phyloP scores from a whole-genome alignment of 2,329 filamentous ascomycete genomes.

The Aspergillus candidus region DNA sequence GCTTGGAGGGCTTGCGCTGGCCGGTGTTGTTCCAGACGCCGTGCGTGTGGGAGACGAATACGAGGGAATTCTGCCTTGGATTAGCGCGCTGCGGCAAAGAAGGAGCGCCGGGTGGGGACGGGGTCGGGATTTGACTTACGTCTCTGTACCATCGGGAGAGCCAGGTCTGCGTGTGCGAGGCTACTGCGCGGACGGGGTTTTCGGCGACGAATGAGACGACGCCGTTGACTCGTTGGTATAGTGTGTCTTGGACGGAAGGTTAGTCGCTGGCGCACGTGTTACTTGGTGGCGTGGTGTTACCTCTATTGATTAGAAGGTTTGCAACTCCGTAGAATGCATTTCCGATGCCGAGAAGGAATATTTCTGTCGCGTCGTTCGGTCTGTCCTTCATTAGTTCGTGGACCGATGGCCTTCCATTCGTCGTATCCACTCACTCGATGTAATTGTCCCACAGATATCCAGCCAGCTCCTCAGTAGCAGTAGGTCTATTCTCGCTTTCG shows the following conservation, averaged over 20 bases:
- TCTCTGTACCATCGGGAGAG: constrained; percentile 77
- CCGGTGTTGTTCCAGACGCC: constrained; percentile 66
- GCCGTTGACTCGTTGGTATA: constrained; percentile 62
- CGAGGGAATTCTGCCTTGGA: constrained; percentile 55
- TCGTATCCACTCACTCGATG: constrained; percentile 55
- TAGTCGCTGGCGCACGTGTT: no score
- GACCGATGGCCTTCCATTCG: no score
- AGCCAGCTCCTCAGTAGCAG: constrained; percentile 62
- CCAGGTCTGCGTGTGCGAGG: constrained; percentile 63
- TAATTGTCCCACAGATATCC: constrained; percentile 97
- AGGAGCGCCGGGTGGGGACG: background rate
- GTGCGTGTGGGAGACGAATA: constrained; percentile 72
- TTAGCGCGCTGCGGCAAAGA: constrained; percentile 3
- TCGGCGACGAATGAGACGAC: constrained; percentile 77
- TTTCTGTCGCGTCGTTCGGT: constrained; percentile 59
- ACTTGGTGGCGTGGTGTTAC: constrained; percentile 39
- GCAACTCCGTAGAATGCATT: constrained; percentile 80
- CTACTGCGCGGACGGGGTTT: constrained; percentile 68
- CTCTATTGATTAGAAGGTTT: constrained; percentile 69
- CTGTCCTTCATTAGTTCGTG: constrained; percentile 28
- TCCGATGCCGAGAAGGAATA: constrained; percentile 86
- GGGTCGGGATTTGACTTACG: constrained; percentile 27
- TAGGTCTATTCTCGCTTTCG: constrained; percentile 46
- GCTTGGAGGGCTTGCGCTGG: constrained; percentile 49
- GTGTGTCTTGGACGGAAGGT: constrained; percentile 41